Percentiles rank a stretch among this genome's conserved stretches.
These are phyloP conservation scores for Xylariaceae sp. DNA, from an alignment of 2,329 filamentous ascomycete species.

Conservation along the genomic window DNA sequence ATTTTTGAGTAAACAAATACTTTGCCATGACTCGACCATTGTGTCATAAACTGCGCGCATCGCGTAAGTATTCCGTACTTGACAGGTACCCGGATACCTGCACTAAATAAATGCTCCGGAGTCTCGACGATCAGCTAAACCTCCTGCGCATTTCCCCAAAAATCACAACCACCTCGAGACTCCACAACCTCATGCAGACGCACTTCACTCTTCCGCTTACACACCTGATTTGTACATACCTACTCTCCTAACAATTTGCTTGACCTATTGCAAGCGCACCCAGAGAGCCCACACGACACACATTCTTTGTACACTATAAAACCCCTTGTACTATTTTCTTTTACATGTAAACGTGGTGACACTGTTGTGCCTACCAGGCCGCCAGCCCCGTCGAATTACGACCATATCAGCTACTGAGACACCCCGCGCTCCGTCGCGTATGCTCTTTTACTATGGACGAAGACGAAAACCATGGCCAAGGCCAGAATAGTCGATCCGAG, in stretches of 20 bases:
- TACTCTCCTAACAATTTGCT: not conserved
- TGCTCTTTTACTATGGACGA: constrained; percentile 19
- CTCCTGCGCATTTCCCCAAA: not conserved
- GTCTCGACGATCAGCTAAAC: not conserved
- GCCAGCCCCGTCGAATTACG: not conserved
- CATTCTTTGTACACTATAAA: not conserved
- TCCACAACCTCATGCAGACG: not conserved
- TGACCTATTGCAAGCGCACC: not conserved
- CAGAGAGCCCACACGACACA: not conserved
- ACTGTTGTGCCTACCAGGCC: not conserved
- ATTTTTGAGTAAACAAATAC: too few species aligned
- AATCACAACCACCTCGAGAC: not conserved
- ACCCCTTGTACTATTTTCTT: not conserved
- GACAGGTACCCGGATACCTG: not conserved
- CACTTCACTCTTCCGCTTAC: not conserved
- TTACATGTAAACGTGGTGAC: not conserved
- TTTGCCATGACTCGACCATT: too few species aligned
- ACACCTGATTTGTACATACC: not conserved
- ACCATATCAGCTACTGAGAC: not conserved
- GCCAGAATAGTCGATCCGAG: constrained; percentile 1
- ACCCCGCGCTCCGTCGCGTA: not conserved
- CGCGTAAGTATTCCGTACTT: not conserved
- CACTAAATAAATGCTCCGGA: too few species aligned
- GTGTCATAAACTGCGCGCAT: too few species aligned
- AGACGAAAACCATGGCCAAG: constrained; percentile 16